Evolutionary conservation across 495 filamentous ascomycete genomes (phyloP), one percentile per base, ranked within the genome.

Genomic region (Jackrogersella minutella): DNA sequence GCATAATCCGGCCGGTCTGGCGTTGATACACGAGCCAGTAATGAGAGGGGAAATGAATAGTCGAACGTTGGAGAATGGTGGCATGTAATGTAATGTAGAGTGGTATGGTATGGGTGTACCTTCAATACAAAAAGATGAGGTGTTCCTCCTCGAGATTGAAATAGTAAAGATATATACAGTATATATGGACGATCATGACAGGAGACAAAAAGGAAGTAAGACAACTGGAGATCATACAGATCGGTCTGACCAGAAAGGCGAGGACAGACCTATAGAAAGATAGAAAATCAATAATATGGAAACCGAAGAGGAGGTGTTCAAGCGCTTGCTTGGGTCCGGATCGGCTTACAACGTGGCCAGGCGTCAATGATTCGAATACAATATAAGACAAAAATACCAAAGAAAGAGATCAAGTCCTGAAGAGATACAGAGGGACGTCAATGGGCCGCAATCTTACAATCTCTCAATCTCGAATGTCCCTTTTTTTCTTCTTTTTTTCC

Each of bases 1-100:
- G 72, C 72, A 77, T 78, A 79, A 74, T 79, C 77, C 74, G 69
- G 64, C 73, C 61, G 61, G 60, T 58, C 61, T 69, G 61, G 50
- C 60, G 66, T 69, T 69, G 66, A 56, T 52, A 44, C 51, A n/a
- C 33, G 22, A 17, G 31, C 33, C 40, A 33, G 46, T 46, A 46
- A 11, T 5, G 21, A 5, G 4, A 46, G 2, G 40, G 40, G 11
- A 46, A 24, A 21, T 22, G 11, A 26, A 24, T 8, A 40, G 7
- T 30, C 11, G 24, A 8, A 14, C 24, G 11, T 24, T 47, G 22
- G 44, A 44, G 41, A 21, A 8, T 3, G 41, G 8, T 43, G 39
- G 39, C 16, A 43, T 26, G 47, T 50, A 16, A 51, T 51, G 47
- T 34, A 49, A 43, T 19, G 39, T 41, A 24, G 10, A 22, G 22